phyloP scores from a whole-genome alignment of 805 yeast species.

The Saturnispora hagleri region DNA sequence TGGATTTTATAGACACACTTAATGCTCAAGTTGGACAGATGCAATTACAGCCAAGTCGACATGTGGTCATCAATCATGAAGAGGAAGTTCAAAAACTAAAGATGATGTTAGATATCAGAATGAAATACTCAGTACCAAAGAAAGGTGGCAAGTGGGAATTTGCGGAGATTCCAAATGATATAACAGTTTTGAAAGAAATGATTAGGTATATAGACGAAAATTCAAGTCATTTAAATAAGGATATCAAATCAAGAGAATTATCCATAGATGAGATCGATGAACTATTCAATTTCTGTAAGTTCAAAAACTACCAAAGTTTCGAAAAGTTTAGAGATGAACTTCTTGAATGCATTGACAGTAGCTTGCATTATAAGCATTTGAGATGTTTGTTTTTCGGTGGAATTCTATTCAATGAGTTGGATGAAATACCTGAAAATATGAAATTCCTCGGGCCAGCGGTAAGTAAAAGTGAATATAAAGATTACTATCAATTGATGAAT shows the following conservation, averaged over 20 bases:
- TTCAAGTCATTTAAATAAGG: neutral
- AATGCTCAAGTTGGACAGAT: slow-evolving; percentile 1
- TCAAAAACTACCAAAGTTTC: slow-evolving; percentile 7
- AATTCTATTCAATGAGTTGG: neutral
- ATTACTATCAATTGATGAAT: slow-evolving; percentile 10
- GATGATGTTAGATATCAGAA: slow-evolving; percentile 4
- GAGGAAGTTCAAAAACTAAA: slow-evolving; percentile 3
- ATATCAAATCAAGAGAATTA: slow-evolving; percentile 6
- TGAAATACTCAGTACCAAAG: slow-evolving; percentile 10
- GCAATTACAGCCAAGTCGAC: neutral
- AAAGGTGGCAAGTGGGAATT: slow-evolving; percentile 11
- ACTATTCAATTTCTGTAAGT: slow-evolving; percentile 3
- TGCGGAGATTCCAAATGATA: slow-evolving; percentile 4
- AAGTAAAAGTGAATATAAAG: slow-evolving; percentile 1
- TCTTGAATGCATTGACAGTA: neutral
- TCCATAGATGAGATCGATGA: slow-evolving; percentile 1
- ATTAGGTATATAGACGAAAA: slow-evolving; percentile 9
- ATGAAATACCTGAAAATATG: slow-evolving; percentile 1
- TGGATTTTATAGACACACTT: slow-evolving; percentile 4
- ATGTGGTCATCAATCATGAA: neutral
- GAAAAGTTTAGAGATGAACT: slow-evolving; percentile 3
- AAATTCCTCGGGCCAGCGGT: neutral
- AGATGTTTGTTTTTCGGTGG: neutral
- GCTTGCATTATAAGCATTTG: slow-evolving; percentile 1
- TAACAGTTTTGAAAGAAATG: slow-evolving; percentile 1